Percentiles rank a stretch among this genome's conserved stretches.
These are phyloP conservation scores for Beta vulgaris DNA, from an alignment of 148 eudicot species.

Conservation along the genomic window DNA sequence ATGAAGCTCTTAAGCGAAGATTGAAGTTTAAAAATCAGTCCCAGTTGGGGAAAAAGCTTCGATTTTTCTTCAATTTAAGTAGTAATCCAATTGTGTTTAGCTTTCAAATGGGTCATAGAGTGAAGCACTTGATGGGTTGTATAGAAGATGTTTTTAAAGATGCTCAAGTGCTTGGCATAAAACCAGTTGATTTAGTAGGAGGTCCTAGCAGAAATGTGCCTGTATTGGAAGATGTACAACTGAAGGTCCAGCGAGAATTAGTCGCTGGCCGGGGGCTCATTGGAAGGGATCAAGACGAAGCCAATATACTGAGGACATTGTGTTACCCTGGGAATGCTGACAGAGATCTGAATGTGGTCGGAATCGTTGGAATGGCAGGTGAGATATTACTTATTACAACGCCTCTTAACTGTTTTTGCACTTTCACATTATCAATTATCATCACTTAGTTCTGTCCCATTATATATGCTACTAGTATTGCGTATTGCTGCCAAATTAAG, in stretches of 20 bases:
- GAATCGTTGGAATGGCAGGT: conserved; percentile 22
- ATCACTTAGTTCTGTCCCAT: neutral
- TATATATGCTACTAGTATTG: too few species aligned
- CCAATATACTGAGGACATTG: neutral
- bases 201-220: neutral
- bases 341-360: conserved; percentile 7
- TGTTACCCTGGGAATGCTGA: conserved; percentile 3
- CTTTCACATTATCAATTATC: neutral
- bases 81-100: neutral
- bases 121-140: conserved; percentile 1
- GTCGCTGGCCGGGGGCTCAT: conserved; percentile 10
- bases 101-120: conserved; percentile 5
- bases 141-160: neutral
- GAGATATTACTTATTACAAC: neutral
- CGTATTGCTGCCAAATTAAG: too few species aligned
- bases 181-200: neutral
- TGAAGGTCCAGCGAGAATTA: conserved; percentile 5
- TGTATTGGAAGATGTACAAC: neutral
- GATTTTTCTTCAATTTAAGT: neutral
- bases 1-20: conserved; percentile 11
- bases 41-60: neutral
- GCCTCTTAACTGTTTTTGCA: neutral
- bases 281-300: conserved; percentile 17
- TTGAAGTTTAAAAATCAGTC: neutral
- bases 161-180: conserved; percentile 17